phyloP scores from a whole-genome alignment of 176 grass and related monocot species.

The Eragrostis nindensis region DNA sequence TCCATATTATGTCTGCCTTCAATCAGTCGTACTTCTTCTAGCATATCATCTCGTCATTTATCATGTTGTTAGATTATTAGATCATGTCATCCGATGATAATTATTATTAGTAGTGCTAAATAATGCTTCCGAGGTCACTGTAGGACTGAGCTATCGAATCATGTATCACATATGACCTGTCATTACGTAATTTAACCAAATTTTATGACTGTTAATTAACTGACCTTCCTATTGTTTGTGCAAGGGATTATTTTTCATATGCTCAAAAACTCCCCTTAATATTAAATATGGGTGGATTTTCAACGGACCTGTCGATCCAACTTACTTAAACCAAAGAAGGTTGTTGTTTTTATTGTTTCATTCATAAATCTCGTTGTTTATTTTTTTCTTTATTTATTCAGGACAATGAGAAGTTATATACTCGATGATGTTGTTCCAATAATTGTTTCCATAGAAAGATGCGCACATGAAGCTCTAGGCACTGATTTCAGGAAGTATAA shows the following conservation, averaged over 20 bases:
- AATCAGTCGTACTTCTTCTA: not conserved
- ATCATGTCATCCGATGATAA: no score
- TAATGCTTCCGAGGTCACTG: no score
- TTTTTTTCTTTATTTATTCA: conserved; percentile 36
- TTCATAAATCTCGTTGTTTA: no score
- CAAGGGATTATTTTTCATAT: not conserved
- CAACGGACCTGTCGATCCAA: not conserved
- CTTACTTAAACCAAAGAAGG: no score
- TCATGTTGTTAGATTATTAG: no score
- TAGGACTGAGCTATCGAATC: no score
- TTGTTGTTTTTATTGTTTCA: no score
- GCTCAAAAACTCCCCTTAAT: not conserved
- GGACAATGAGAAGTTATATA: conserved; percentile 65
- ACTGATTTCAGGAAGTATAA: conserved; percentile 83
- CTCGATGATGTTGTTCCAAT: conserved; percentile 68
- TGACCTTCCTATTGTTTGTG: not conserved
- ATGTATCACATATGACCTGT: not conserved
- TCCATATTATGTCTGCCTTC: conserved; percentile 22
- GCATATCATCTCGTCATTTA: not conserved
- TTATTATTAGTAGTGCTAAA: no score
- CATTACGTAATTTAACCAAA: not conserved
- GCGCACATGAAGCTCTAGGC: conserved; percentile 62
- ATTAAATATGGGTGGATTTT: no score
- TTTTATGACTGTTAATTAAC: not conserved
- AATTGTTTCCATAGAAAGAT: conserved; percentile 72